These are phyloP conservation scores for Cutaneotrichosporon mucoides DNA, from an alignment of 1,284 basidiomycete species.

Conservation along the genomic window DNA sequence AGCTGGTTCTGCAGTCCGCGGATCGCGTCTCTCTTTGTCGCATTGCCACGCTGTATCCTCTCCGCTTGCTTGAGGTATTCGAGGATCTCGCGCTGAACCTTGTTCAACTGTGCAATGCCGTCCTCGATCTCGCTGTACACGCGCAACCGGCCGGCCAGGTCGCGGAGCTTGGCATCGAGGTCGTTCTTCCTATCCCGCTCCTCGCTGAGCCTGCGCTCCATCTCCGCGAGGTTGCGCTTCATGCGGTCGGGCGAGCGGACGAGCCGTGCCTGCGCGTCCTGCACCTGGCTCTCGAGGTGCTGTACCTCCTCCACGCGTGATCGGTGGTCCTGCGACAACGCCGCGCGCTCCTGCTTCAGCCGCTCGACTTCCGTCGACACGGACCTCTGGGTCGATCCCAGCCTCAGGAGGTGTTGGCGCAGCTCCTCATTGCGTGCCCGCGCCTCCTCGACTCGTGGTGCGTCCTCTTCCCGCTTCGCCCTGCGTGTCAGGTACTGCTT, in stretches of 20 bases:
- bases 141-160: constrained; percentile 68
- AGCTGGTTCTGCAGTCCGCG: constrained; percentile 61
- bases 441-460: constrained; percentile 63
- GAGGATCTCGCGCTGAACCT: constrained; percentile 59
- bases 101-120: constrained; percentile 52
- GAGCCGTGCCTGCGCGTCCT: constrained; percentile 63
- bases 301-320: constrained; percentile 3
- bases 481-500: constrained; percentile 46
- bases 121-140: constrained; percentile 69
- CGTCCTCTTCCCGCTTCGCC: constrained; percentile 63
- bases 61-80: constrained; percentile 52
- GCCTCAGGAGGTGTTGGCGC: constrained; percentile 61
- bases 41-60: constrained; percentile 60
- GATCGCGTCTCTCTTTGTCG: constrained; percentile 30
- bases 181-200: constrained; percentile 56
- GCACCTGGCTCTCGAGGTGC: constrained; percentile 46
- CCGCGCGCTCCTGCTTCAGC: constrained; percentile 58
- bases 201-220: constrained; percentile 62
- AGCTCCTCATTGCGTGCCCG: constrained; percentile 61
- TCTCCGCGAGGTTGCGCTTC: constrained; percentile 67
- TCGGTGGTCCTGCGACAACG: not conserved
- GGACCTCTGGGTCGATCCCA: constrained; percentile 58
- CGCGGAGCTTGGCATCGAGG: constrained; percentile 67
- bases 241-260: constrained; percentile 84
- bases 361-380: constrained; percentile 54